Evolutionary conservation across 768 basidiomycete genomes (phyloP), one percentile per base, ranked within the genome.

Genomic region (Mycena chlorophos): DNA sequence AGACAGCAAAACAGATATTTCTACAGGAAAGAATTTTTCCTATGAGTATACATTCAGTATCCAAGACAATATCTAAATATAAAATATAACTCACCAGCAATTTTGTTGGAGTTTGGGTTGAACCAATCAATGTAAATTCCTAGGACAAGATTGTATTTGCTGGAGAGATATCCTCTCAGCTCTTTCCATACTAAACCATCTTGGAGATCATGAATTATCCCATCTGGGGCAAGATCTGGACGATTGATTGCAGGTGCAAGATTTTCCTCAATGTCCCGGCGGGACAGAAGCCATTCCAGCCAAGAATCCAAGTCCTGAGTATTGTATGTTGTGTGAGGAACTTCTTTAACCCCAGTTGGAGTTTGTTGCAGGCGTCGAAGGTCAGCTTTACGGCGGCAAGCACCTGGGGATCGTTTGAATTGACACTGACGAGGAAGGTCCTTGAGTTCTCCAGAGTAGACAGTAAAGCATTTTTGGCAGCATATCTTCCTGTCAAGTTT

Each of bases 41-140:
- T 58, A 42, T 6, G 14, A 28, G 27, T 23, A 47, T 5, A 45
- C 5, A 37, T 37, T 37, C 10, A 37, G 10, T 37, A 37, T 37
- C 38, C 22, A 25, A 38, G 51, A 31, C 31, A 45, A 51, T 16
- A 14, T 45, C 51, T 49, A 39, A 45, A 52, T 48, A 42, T 40
- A n/a, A 48, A n/a, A 43, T 20, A 43, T 43, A n/a, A n/a, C n/a
- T 28, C 54, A 61, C 68, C 66, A 30, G 65, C 63, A 22, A 51
- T 26, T 49, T 66, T 66, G 34, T 63, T 67, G 4, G 54, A 39
- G 10, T 50, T 54, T 0, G 65, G 66, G 52, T 69, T 69, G 47
- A 67, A 67, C 65, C 68, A 67, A 49, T 69, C 63, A 17, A 64
- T 52, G 19, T 63, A 69, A 3, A 69, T 28, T 12, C 60, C 55